phyloP scores from a whole-genome alignment of 192 early-diverging fungal genomes.

The Coemansia aciculifera region DNA sequence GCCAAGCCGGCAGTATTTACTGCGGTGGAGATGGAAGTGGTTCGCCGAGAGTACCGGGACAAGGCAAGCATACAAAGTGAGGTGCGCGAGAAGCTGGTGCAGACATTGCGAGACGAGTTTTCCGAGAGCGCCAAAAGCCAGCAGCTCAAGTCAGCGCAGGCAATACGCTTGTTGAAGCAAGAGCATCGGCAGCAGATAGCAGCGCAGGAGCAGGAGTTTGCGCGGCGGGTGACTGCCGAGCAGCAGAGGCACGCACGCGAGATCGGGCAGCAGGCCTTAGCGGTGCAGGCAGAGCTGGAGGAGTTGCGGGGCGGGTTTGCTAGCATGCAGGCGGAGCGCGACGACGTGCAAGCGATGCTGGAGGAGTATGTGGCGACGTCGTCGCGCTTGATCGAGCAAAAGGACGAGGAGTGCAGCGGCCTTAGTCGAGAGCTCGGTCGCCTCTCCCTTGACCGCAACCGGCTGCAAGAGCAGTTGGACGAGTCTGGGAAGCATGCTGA shows the following conservation, averaged over 20 bases:
- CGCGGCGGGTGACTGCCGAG: slow-evolving; percentile 9
- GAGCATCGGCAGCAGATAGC: slow-evolving; percentile 10
- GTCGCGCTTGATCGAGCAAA: slow-evolving; percentile 28
- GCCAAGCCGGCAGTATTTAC: neutral
- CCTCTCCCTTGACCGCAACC: slow-evolving; percentile 35
- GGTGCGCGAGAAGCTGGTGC: slow-evolving; percentile 20
- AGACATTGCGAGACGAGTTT: slow-evolving; percentile 24
- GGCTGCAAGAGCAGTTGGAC: slow-evolving; percentile 23
- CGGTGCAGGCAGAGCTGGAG: neutral
- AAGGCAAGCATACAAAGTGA: slow-evolving; percentile 19
- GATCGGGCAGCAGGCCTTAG: neutral
- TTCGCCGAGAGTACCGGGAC: slow-evolving; percentile 2
- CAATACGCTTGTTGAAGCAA: neutral
- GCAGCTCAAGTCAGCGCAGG: slow-evolving; percentile 2
- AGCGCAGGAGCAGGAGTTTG: slow-evolving; percentile 14
- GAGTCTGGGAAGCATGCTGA: neutral
- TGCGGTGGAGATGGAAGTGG: neutral
- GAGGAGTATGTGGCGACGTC: slow-evolving; percentile 38
- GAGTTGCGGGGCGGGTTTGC: slow-evolving; percentile 7
- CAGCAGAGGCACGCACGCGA: slow-evolving; percentile 14
- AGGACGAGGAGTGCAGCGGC: slow-evolving; percentile 24
- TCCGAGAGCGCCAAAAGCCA: slow-evolving; percentile 12
- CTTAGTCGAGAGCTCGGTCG: slow-evolving; percentile 39
- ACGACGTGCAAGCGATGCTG: slow-evolving; percentile 33
- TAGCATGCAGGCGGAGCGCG: slow-evolving; percentile 14